These are phyloP conservation scores for Penicillium sp. DNA, from an alignment of 2,329 filamentous ascomycete species.

Conservation along the genomic window DNA sequence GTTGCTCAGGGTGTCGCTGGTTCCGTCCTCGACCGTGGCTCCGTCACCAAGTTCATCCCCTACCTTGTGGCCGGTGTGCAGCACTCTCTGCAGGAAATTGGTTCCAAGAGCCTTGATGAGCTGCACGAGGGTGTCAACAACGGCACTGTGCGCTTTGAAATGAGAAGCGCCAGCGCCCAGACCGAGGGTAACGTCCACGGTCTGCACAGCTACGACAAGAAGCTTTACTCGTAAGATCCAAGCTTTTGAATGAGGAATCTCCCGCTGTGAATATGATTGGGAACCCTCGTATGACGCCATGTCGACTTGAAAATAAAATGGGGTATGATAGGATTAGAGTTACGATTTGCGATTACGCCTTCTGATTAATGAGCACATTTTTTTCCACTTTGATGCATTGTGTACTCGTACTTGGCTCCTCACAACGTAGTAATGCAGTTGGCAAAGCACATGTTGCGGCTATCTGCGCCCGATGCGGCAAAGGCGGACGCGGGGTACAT, in stretches of 20 bases:
- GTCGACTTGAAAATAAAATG: conserved; percentile 28
- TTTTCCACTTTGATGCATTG: conserved; percentile 2
- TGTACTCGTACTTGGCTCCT: too few relatives aligned
- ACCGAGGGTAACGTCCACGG: conserved; percentile 93
- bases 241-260: conserved; percentile 18
- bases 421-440: too few relatives aligned
- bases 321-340: conserved; percentile 32
- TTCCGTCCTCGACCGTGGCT: conserved; percentile 54
- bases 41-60: conserved; percentile 88
- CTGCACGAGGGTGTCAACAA: conserved; percentile 69
- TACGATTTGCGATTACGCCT: conserved; percentile 23
- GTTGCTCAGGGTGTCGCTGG: conserved; percentile 96
- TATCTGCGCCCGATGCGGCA: conserved; percentile 15
- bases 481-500: conserved; percentile 22
- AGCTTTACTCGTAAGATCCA: conserved; percentile 74
- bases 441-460: conserved; percentile 15
- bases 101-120: conserved; percentile 69
- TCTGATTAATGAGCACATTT: conserved; percentile 20
- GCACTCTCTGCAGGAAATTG: conserved; percentile 95
- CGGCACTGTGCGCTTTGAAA: conserved; percentile 81
- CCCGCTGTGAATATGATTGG: conserved; percentile 18
- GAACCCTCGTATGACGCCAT: conserved; percentile 22
- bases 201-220: conserved; percentile 99
- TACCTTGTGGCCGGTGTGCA: conserved; percentile 94
- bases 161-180: conserved; percentile 89